Conservation (phyloP, 495 filamentous ascomycete species). For the Chlorociboria aeruginascens region DNA sequence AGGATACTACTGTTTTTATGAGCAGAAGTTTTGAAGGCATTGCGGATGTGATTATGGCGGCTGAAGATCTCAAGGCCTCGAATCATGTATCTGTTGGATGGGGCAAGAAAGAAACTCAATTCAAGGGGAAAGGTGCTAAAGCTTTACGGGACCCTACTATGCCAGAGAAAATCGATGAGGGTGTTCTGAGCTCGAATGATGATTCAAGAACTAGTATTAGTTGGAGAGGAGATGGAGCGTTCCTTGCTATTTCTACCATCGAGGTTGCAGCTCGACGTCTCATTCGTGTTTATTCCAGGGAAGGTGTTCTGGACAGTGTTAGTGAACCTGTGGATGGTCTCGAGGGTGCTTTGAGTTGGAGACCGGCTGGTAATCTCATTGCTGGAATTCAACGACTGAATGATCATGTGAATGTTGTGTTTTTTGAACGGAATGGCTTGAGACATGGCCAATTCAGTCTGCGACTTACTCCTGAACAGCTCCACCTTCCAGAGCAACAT, state of each 20-base stretch:
- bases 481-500: conserved; percentile 38
- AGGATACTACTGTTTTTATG: conserved; percentile 80
- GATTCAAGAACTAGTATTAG: conserved; percentile 58
- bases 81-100: conserved; percentile 97
- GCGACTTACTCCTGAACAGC: conserved; percentile 46
- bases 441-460: conserved; percentile 86
- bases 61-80: conserved; percentile 72
- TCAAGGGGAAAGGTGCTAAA: conserved; percentile 86
- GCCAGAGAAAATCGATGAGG: conserved; percentile 84
- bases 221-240: conserved; percentile 93
- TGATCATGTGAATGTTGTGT: conserved; percentile 69
- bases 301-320: conserved; percentile 80
- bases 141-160: conserved; percentile 87
- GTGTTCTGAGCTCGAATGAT: conserved; percentile 59
- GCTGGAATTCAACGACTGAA: conserved; percentile 61
- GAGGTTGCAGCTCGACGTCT: conserved; percentile 55
- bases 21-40: conserved; percentile 81
- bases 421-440: conserved; percentile 93
- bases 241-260: conserved; percentile 72
- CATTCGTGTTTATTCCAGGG: conserved; percentile 80
- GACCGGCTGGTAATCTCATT: conserved; percentile 80
- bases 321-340: conserved; percentile 88
- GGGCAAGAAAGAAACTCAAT: conserved; percentile 97
- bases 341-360: conserved; percentile 80
- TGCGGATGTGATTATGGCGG: conserved; percentile 52